Evolutionary conservation across 1,284 basidiomycete species (phyloP), one percentile per base, ranked within the genome.

Genomic region (Exobasidium rhododendri): DNA sequence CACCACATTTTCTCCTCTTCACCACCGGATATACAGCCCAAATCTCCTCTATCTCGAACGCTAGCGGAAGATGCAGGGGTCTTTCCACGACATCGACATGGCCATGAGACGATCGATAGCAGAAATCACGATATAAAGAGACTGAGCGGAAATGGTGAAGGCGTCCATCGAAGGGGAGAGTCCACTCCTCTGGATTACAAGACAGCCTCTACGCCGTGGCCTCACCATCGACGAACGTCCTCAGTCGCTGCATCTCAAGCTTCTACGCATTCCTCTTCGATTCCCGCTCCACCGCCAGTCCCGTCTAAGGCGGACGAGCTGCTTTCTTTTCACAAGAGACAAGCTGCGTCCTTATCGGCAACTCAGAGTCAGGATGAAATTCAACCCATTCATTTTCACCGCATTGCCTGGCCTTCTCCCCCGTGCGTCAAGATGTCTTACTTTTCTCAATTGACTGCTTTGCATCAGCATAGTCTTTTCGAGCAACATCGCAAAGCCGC

Each of bases 401-500:
- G 47, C 10, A 50, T 50, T 7, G 47, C 47, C 14, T 50, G 47
- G 47, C 47, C 47, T 31, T 26, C 47, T 10, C 47, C 47, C 7
- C 47, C 47, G 7, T 50, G 47, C 29, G 47, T 50, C 20, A 31
- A 50, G 47, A 7, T 26, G 22, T 24, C 24, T 10, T 50, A 31
- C 24, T 50, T 50, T 31, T 26, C 47, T 10, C 22, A 24, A 24
- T 31, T 50, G 22, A 26, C 7, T 31, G 47, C 47, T 7, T 7
- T 50, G 24, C 47, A 50, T 24, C 47, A 50, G 20, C 47, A 50
- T 31, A 50, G 47, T 31, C 47, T 50, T 10, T 50, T 10, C 20
- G 47, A 50, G 22, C 22, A 24, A 26, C 47, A 50, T 50, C 47
- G 47, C 7, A 50, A 50, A 50, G 47, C 47, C 7, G 47, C 47